phyloP scores from a whole-genome alignment of 352 stramenopile species.

The Globisporangium echinulatum region DNA sequence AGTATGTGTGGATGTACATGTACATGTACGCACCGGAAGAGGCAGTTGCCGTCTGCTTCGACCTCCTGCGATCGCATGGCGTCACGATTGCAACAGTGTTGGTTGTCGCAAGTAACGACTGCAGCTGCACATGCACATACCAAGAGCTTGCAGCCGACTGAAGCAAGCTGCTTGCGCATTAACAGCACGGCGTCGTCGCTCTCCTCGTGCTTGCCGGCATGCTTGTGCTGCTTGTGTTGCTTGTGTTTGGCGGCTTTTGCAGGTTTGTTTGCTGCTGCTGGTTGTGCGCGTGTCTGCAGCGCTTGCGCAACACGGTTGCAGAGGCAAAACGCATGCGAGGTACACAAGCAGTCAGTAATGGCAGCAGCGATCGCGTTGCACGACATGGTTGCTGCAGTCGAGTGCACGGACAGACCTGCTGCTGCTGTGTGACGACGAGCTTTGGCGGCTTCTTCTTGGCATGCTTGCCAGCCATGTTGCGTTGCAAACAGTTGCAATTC shows the following conservation, averaged over 20 bases:
- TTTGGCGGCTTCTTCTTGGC: constrained; percentile 31
- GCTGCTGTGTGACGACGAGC: constrained; percentile 8
- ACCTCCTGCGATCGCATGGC: constrained; percentile 36
- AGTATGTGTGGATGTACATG: neutral
- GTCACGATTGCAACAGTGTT: neutral
- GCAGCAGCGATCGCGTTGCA: neutral
- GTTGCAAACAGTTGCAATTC: neutral
- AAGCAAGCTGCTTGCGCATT: constrained; percentile 50
- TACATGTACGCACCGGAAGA: constrained; percentile 61
- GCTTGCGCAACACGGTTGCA: neutral
- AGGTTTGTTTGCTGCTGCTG: constrained; percentile 2
- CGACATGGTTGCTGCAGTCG: neutral
- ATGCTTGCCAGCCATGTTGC: constrained; percentile 14
- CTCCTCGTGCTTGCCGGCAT: constrained; percentile 13
- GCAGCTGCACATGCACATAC: constrained; percentile 10
- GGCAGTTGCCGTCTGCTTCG: constrained; percentile 74
- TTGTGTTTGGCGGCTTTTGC: constrained; percentile 17
- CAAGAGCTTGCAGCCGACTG: constrained; percentile 65
- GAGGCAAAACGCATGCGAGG: too few relatives aligned
- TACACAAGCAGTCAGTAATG: neutral
- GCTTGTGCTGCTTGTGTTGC: constrained; percentile 19
- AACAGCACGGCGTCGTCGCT: constrained; percentile 46
- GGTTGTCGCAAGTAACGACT: neutral
- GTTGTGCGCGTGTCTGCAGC: neutral
- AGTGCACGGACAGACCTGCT: neutral